Evolutionary conservation across 176 grass and related monocot genomes (phyloP), one percentile per base, ranked within the genome.

Genomic region (Canna indica): DNA sequence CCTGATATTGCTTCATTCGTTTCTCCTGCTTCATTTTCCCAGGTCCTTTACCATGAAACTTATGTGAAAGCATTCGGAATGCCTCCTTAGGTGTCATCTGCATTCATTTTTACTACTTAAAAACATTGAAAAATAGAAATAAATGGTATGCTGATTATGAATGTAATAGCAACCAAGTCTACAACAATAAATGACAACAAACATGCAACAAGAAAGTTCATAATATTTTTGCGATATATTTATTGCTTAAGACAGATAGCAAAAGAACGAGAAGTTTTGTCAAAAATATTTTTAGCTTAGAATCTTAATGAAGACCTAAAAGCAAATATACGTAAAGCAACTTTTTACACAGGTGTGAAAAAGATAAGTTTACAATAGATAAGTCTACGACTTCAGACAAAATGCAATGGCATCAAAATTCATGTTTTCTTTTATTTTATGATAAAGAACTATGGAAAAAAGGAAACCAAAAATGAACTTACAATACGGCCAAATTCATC

Each of bases 401-500:
- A 39, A 39, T 39, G 36, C 1, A 24, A 56, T 56, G 9, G 18
- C n/a, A 26, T 9, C n/a, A 26, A 57, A 57, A 3, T 57, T 22
- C 53, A 57, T 57, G 3, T 26, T 7, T 57, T 5, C 41, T 10
- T 44, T 44, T 44, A 44, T 57, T 57, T 57, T 58, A 5, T 24
- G 53, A n/a, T 58, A 27, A 26, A 58, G 25, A 26, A 26, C 25
- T 58, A 9, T 16, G 3, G 9, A 58, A 11, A 27, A 34, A 63
- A 33, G 14, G 10, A 33, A 33, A 33, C 14, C 13, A 61, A 63
- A 3, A 17, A 63, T 25, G 12, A 69, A 82, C 88, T 85, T 81
- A 96, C 93, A 80, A 96, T 81, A 81, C 81, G 84, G 61, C 86
- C 92, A 71, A 91, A 96, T 84, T 96, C 88, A 81, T 91, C 92